phyloP scores from a whole-genome alignment of 23 red algal species.

The Agarophyton chilense region DNA sequence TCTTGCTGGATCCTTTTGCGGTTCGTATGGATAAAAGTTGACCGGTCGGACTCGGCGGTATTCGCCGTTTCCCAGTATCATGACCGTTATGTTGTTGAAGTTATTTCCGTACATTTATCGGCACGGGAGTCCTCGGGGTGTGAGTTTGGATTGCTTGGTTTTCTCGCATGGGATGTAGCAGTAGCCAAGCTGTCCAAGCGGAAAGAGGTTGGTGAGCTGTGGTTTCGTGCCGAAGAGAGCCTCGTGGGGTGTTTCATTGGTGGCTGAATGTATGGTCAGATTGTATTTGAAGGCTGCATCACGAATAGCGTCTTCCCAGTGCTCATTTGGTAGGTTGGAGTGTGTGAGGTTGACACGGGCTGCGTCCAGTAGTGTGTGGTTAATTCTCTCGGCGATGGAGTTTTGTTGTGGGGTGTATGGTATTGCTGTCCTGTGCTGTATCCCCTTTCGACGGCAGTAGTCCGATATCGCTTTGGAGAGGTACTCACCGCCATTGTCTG shows the following conservation, averaged over 20 bases:
- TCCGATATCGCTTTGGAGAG: not conserved
- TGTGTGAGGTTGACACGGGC: constrained; percentile 7
- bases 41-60: not conserved
- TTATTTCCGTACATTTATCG: constrained; percentile 16
- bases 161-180: not conserved
- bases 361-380: not conserved
- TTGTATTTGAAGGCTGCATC: constrained; percentile 28
- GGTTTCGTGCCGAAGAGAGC: not conserved
- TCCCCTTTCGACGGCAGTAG: not conserved
- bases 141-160: not conserved
- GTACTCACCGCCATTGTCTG: constrained; percentile 6
- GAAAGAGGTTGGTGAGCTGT: not conserved
- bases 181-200: constrained; percentile 25
- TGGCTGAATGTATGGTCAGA: not conserved
- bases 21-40: constrained; percentile 36
- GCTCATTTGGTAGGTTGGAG: not conserved
- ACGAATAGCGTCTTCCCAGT: not conserved
- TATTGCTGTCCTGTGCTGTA: not conserved
- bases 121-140: not conserved
- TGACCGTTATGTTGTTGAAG: not conserved
- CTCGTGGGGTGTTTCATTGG: not conserved
- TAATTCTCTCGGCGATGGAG: not conserved
- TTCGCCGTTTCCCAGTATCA: not conserved
- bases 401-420: constrained; percentile 5
- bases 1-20: not conserved